Conservation (phyloP, 1,284 basidiomycete genomes). For the Irpex sp. region DNA sequence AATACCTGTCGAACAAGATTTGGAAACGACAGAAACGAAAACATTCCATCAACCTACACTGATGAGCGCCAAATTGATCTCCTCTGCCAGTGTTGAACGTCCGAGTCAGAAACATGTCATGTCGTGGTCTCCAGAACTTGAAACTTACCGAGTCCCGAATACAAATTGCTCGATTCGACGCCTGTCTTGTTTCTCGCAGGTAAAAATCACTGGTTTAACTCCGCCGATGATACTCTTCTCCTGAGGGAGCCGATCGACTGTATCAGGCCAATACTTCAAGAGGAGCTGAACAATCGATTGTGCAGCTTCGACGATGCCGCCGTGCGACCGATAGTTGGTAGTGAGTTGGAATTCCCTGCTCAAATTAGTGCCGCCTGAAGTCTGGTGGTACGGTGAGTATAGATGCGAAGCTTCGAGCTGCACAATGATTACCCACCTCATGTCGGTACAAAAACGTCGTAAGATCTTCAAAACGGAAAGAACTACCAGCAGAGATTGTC, state of each 20-base stretch:
- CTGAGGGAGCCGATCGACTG: constrained; percentile 67
- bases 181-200: constrained; percentile 60
- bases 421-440: too few species aligned
- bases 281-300: constrained; percentile 71
- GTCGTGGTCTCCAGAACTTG: too few species aligned
- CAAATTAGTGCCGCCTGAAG: too few species aligned
- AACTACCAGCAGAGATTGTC: constrained; percentile 77
- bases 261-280: constrained; percentile 67
- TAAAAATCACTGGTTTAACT: constrained; percentile 68
- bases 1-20: too few species aligned
- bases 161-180: constrained; percentile 66
- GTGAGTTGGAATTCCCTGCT: constrained; percentile 66
- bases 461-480: constrained; percentile 78
- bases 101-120: too few species aligned
- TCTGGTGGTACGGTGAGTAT: too few species aligned
- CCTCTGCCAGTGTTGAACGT: too few species aligned
- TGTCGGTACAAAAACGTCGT: constrained; percentile 71
- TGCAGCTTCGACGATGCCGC: constrained; percentile 71
- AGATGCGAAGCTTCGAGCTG: too few species aligned
- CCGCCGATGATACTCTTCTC: constrained; percentile 72
- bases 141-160: constrained; percentile 54
- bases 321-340: constrained; percentile 78
- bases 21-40: too few species aligned
- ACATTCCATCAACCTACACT: constrained; percentile 53
- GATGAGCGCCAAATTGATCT: constrained; percentile 77